Evolutionary conservation across 2,329 filamentous ascomycete genomes (phyloP).

Genomic region (Gnomoniopsis sp.): DNA sequence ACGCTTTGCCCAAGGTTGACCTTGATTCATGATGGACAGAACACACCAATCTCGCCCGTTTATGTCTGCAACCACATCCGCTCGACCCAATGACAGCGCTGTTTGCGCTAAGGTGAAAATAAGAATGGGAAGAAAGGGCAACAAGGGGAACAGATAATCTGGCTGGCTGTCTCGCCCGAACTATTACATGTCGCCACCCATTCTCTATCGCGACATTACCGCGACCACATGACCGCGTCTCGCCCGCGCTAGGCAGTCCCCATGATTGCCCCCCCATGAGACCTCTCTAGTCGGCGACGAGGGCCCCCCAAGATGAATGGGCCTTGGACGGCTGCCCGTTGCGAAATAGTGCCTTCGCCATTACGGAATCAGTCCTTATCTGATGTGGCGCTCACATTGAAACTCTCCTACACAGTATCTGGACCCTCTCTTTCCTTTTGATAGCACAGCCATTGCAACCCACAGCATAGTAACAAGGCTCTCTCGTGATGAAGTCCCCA

Average conservation of each 20-base stretch:
- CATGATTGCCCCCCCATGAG: constrained; percentile 2
- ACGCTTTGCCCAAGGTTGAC: no score
- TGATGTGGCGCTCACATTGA: no score
- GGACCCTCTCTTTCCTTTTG: neutral
- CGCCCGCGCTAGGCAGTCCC: constrained; percentile 9
- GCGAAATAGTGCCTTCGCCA: neutral
- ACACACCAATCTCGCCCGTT: neutral
- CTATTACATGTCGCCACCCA: constrained; percentile 13
- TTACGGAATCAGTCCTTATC: neutral
- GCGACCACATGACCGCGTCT: constrained; percentile 14
- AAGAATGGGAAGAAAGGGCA: no score
- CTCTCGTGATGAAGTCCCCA: neutral
- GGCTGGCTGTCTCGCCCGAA: neutral
- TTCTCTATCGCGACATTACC: constrained; percentile 2
- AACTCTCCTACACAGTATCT: no score
- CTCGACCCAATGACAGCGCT: constrained; percentile 13
- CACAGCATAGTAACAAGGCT: neutral
- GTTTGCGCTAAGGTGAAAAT: constrained; percentile 16
- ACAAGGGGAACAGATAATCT: no score
- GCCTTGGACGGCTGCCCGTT: neutral
- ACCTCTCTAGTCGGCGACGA: neutral
- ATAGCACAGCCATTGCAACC: neutral
- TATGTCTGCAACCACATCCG: neutral
- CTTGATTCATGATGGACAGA: constrained; percentile 1
- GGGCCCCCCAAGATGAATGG: neutral